Evolutionary conservation across 2,329 filamentous ascomycete genomes (phyloP), one percentile per base, ranked within the genome.

Genomic region (Exophiala sp.): DNA sequence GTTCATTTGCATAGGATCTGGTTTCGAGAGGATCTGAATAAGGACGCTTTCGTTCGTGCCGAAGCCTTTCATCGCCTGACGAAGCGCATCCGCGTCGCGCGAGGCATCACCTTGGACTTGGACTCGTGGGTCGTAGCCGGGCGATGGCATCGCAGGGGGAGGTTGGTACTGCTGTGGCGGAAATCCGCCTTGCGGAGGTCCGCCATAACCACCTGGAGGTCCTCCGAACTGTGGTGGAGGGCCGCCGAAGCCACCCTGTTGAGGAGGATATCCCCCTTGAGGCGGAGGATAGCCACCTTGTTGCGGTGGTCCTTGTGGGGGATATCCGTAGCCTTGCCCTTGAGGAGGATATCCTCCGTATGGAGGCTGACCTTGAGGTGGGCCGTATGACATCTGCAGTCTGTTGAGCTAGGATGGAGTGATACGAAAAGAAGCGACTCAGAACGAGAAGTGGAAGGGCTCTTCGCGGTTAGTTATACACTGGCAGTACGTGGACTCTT

Each of bases 11-110:
- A 91, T 75, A 1, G 91, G 87, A 60, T 95, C 89, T 59, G 91
- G 86, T 62, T 78, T 81, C 2, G 86, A 75, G 7, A 97, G 75
- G 2, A 86, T 75, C 2, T 77, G 75, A 59, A 95, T 91, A 12
- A 97, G 75, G 0, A 80, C 71, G 65, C 84, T 86, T 69, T 96
- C 91, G 65, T 97, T 84, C 0, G 91, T 96, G 33, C 91, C 92
- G 58, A 96, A 89, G 0, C 91, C 91, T 71, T 95, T 96, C 90
- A 96, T 96, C 2, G 92, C 89, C 62, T 81, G 81, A 49, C 89
- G 83, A 18, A 95, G 75, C 3, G 78, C 81, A 53, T 90, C 82
- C 0, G 89, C 87, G 63, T 94, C 85, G 10, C 76, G 73, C 2
- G 75, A 78, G 44, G 83, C 86, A 60, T 95, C 85, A 14, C 79